A percentile compares a stretch with the other conserved stretches of the same genome.
Conservation (phyloP, 2,329 filamentous ascomycete species). For the Tolypocladium sp. region DNA sequence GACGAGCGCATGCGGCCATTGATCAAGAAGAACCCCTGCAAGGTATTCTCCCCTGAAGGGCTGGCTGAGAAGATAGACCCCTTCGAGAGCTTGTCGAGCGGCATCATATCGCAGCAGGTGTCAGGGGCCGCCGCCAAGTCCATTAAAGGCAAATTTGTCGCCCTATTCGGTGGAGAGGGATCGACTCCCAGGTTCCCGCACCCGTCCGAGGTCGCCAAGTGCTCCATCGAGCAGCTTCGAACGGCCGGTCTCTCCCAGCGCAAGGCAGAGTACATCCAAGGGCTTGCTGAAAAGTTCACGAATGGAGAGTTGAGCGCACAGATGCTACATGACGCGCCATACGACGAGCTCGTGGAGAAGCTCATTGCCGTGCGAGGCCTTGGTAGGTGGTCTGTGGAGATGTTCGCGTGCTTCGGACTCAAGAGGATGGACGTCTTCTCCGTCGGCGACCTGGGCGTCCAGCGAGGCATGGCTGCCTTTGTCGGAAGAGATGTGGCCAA, state of each 20-base stretch:
- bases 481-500: slow-evolving; percentile 75
- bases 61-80: slow-evolving; percentile 82
- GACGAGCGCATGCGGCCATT: slow-evolving; percentile 65
- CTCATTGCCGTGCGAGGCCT: slow-evolving; percentile 80
- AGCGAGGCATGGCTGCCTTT: slow-evolving; percentile 88
- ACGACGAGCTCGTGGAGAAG: slow-evolving; percentile 77
- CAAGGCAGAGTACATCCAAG: slow-evolving; percentile 91
- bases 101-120: slow-evolving; percentile 95
- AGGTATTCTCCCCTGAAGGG: slow-evolving; percentile 70
- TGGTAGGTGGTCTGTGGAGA: slow-evolving; percentile 88
- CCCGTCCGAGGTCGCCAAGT: slow-evolving; percentile 60
- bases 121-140: slow-evolving; percentile 83
- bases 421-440: slow-evolving; percentile 93
- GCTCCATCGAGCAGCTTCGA: slow-evolving; percentile 58
- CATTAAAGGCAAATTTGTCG: slow-evolving; percentile 79
- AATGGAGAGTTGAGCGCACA: slow-evolving; percentile 64
- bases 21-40: slow-evolving; percentile 67
- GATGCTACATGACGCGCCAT: slow-evolving; percentile 68
- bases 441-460: slow-evolving; percentile 84
- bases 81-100: slow-evolving; percentile 71
- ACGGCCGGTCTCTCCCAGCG: slow-evolving; percentile 84
- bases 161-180: slow-evolving; percentile 49
- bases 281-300: slow-evolving; percentile 73
- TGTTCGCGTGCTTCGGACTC: slow-evolving; percentile 95
- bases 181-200: slow-evolving; percentile 53